Evolutionary conservation across 176 grass and related monocot genomes (phyloP).

Genomic region (Oryza coarctata): DNA sequence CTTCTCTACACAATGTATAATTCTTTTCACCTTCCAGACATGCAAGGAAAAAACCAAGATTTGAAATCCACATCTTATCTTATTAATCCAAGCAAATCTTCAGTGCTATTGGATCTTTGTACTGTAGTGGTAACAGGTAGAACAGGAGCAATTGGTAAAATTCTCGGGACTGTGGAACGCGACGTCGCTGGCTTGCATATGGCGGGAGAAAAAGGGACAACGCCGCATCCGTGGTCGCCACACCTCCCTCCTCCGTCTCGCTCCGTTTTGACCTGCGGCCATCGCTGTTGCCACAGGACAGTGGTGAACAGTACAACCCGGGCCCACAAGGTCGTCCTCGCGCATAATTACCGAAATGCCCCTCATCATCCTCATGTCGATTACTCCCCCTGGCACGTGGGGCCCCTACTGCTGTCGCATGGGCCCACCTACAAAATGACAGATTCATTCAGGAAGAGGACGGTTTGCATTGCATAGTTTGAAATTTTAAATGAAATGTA

Average conservation of each 20-base stretch:
- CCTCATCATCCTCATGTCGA: background rate
- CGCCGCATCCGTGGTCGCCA: background rate
- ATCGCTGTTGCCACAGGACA: background rate
- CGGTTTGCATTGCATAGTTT: background rate
- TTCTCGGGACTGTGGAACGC: background rate
- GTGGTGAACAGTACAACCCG: slow-evolving; percentile 24
- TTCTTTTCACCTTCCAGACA: too few species aligned
- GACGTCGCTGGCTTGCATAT: background rate
- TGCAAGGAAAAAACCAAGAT: background rate
- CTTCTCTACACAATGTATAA: too few species aligned
- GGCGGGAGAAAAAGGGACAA: background rate
- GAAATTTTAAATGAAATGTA: background rate
- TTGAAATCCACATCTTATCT: background rate
- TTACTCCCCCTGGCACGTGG: background rate
- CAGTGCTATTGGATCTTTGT: background rate
- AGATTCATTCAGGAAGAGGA: background rate
- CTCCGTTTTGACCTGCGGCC: slow-evolving; percentile 43
- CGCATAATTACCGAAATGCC: slow-evolving; percentile 28
- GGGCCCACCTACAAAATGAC: background rate
- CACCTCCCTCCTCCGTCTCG: background rate
- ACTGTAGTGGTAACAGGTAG: background rate
- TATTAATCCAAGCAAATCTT: background rate
- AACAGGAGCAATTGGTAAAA: background rate
- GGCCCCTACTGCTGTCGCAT: background rate
- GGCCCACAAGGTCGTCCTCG: background rate